These are phyloP conservation scores for Euryodendron excelsum DNA, from an alignment of 148 eudicot species.

Conservation along the genomic window DNA sequence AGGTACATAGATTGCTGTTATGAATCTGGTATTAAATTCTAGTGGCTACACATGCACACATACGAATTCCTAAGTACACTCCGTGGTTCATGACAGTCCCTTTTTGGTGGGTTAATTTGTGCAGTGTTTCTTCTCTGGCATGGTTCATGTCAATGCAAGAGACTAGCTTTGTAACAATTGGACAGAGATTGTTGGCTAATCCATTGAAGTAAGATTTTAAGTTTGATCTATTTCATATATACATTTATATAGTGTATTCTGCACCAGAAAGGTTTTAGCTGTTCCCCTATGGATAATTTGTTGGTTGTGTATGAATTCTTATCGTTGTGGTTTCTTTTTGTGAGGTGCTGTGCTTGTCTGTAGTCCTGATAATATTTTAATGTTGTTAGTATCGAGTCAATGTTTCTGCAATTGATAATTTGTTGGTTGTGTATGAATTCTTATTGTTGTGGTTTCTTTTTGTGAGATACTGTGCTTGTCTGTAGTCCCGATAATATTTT, in stretches of 20 bases:
- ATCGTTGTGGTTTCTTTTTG: too few species aligned
- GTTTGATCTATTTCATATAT: background rate
- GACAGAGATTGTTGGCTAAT: slow-evolving; percentile 64
- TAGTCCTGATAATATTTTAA: too few species aligned
- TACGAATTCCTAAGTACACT: background rate
- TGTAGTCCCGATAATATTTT: too few species aligned
- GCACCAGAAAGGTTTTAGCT: background rate
- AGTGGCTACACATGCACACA: background rate
- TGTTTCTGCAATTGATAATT: too few species aligned
- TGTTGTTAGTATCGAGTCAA: too few species aligned
- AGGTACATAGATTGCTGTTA: slow-evolving; percentile 33
- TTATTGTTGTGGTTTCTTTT: too few species aligned
- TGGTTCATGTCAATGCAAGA: slow-evolving; percentile 76
- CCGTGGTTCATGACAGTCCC: background rate
- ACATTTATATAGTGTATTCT: background rate
- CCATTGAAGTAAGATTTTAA: slow-evolving; percentile 56
- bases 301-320: too few species aligned
- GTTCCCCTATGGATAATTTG: too few species aligned
- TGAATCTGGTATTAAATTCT: background rate
- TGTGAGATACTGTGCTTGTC: too few species aligned
- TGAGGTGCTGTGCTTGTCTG: too few species aligned
- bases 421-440: too few species aligned
- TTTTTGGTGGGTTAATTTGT: slow-evolving; percentile 1
- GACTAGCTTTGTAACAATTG: slow-evolving; percentile 72
- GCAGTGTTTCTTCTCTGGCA: slow-evolving; percentile 76